These are phyloP conservation scores for Linnemannia zychae DNA, from an alignment of 192 early-diverging fungal genomes.

Conservation along the genomic window DNA sequence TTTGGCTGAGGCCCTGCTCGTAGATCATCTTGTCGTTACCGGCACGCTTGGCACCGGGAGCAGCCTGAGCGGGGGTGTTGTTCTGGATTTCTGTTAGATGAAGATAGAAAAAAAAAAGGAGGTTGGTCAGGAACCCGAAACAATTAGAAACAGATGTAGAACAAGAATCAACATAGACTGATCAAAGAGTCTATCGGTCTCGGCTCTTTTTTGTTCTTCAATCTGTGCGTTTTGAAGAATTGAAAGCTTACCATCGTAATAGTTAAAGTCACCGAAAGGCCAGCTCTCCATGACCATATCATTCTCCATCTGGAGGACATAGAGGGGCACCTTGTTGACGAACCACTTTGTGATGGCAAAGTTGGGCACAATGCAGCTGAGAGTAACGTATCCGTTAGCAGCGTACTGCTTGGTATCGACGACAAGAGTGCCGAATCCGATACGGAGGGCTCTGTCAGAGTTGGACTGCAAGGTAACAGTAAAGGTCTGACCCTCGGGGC, in stretches of 20 bases:
- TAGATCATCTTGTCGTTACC: slow-evolving; percentile 34
- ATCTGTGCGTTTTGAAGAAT: neutral
- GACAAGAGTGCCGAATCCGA: slow-evolving; percentile 63
- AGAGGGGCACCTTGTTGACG: slow-evolving; percentile 58
- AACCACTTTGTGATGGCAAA: slow-evolving; percentile 58
- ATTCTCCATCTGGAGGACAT: slow-evolving; percentile 58
- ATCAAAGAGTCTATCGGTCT: neutral
- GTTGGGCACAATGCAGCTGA: slow-evolving; percentile 58
- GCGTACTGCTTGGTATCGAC: slow-evolving; percentile 65
- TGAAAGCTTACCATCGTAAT: slow-evolving; percentile 46
- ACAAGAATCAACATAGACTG: neutral
- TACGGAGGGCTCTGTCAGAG: slow-evolving; percentile 50
- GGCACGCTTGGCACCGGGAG: slow-evolving; percentile 11
- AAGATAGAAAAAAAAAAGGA: neutral
- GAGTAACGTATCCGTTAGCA: slow-evolving; percentile 57
- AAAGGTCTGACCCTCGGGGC: slow-evolving; percentile 46
- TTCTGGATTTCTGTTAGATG: neutral
- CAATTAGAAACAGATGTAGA: neutral
- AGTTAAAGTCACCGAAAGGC: slow-evolving; percentile 61
- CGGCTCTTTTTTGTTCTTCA: neutral
- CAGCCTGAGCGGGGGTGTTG: neutral
- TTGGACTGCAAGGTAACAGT: slow-evolving; percentile 55
- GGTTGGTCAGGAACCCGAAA: slow-evolving; percentile 1
- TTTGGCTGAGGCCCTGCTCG: slow-evolving; percentile 29
- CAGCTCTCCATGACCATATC: slow-evolving; percentile 60